Base-by-base conservation (phyloP, 495 filamentous ascomycete species). In the Acidomyces sp. region DNA sequence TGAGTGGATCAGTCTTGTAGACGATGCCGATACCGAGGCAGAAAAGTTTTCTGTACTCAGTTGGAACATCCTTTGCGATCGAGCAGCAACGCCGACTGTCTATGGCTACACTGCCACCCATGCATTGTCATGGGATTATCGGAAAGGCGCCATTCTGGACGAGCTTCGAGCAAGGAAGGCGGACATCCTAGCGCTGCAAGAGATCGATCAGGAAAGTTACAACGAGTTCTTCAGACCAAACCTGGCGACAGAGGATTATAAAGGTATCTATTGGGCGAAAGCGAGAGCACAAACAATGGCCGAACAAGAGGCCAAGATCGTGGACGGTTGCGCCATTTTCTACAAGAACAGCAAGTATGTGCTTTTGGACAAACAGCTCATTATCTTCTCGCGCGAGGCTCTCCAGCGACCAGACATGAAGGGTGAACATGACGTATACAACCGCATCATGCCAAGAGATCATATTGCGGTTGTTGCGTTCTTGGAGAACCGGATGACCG, bases 261-360 rank as follows among this genome's bases (percentile, higher is more conserved):
- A 83, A 58, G 88, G 92, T 28, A 74, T 93, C 2, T 94, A 83
- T 59, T 93, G 80, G 70, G 80, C 84, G 2, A 82, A 88, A 56
- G 72, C 77, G 37, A 73, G 90, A 53, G 80, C 85, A 18, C 80
- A 80, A 66, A 93, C 87, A 12, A 88, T 96, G 83, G 72, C 74
- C 23, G 82, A 87, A 53, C 81, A 78, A 48, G 85, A 96, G 39
- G 81, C 85, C 10, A 82, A 78, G 53, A 58, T 63, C 12, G 86
- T 97, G 4, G 90, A 97, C 64, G 90, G 90, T 13, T 97, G 90
- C 60, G 90, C 90, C 22, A 88, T 83, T 22, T 95, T 97, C 60
- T 96, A 82, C 70, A 97, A 93, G 62, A 72, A 68, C 45, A 81
- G 70, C 62, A 60, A 69, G 53, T 96, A 82, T 61, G 82, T 92